Evolutionary conservation across 192 early-diverging fungal species (phyloP).

Genomic region (Phycomyces nitens): DNA sequence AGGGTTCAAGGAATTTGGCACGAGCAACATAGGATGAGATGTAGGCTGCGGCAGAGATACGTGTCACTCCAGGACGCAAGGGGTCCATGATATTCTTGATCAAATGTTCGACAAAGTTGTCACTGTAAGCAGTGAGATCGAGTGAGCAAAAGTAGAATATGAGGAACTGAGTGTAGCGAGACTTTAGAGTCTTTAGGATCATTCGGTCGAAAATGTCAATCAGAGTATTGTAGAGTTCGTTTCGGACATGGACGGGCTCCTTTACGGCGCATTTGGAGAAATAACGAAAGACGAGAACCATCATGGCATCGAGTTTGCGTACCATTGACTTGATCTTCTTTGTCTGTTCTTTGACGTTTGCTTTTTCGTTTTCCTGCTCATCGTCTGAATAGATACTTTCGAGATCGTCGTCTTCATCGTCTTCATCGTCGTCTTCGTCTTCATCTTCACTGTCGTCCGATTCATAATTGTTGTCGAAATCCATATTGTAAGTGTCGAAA

Average conservation of each 20-base stretch:
- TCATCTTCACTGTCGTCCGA: conserved; percentile 39
- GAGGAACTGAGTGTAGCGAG: conserved; percentile 89
- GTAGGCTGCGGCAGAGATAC: conserved; percentile 80
- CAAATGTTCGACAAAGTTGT: conserved; percentile 77
- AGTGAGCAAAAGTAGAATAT: conserved; percentile 78
- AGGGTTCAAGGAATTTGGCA: conserved; percentile 69
- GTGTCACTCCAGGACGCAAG: conserved; percentile 58
- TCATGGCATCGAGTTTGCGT: conserved; percentile 71
- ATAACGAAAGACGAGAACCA: conserved; percentile 63
- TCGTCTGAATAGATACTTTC: conserved; percentile 27
- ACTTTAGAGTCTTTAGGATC: conserved; percentile 82
- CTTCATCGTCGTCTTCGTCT: conserved; percentile 43
- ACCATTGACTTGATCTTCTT: conserved; percentile 52
- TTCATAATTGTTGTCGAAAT: conserved; percentile 37
- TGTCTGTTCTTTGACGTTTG: conserved; percentile 28
- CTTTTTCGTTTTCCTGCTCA: conserved; percentile 4
- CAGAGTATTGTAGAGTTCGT: conserved; percentile 63
- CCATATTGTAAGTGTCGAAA: conserved; percentile 35
- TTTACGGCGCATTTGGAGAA: conserved; percentile 34
- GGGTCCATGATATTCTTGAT: conserved; percentile 56
- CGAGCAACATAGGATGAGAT: conserved; percentile 85
- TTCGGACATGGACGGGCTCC: conserved; percentile 26
- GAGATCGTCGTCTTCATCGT: conserved; percentile 28
- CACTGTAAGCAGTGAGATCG: conserved; percentile 58
- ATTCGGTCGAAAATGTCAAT: conserved; percentile 77